Base-by-base conservation (phyloP, 441 rosid species). In the Francoa sonchifolia region DNA sequence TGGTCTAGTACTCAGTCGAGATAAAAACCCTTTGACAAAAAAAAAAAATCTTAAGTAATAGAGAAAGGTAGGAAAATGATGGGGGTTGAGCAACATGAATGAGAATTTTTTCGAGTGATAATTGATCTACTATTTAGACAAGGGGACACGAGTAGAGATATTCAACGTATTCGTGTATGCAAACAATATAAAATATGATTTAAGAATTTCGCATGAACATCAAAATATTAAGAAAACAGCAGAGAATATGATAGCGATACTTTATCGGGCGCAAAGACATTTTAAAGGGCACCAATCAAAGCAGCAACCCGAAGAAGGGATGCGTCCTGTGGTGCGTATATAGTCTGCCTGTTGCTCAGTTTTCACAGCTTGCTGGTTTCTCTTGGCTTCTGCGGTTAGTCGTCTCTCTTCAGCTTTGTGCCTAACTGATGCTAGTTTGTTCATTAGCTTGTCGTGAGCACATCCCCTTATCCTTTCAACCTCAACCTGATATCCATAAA, bases 401-500 rank as follows among this genome's bases (percentile, higher is more conserved):
- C 66, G 59, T 50, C 71, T 73, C 71, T 76, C 76, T 62, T 76
- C 90, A n/a, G 82, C 85, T 46, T 63, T 71, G 37, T 58, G 59
- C 56, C 79, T 68, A 2, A 69, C 67, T 1, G 73, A 47, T 12
- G 82, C 79, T 33, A 76, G 56, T 53, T 79, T 76, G 57, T 68
- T 69, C 82, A 74, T 71, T 19, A 76, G 66, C 48, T 54, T 66
- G 41, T 76, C 84, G 7, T 73, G 84, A 3, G 77, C 79, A 26
- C 56, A 59, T 33, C 82, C 84, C 55, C 65, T 69, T 27, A 73
- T 67, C 68, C 72, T 76, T 58, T 79, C 89, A 33, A 79, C 79
- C 55, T 79, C 81, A 39, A 79, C 77, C 83, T 79, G 57, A 36
- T 57, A 47, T 29, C 43, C 50, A 52, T 11, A 39, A 44, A n/a